A percentile compares a stretch with the other conserved stretches of the same genome.
Evolutionary conservation across 106 monocot genomes (phyloP).

Genomic region (Dendrobium huoshanense): DNA sequence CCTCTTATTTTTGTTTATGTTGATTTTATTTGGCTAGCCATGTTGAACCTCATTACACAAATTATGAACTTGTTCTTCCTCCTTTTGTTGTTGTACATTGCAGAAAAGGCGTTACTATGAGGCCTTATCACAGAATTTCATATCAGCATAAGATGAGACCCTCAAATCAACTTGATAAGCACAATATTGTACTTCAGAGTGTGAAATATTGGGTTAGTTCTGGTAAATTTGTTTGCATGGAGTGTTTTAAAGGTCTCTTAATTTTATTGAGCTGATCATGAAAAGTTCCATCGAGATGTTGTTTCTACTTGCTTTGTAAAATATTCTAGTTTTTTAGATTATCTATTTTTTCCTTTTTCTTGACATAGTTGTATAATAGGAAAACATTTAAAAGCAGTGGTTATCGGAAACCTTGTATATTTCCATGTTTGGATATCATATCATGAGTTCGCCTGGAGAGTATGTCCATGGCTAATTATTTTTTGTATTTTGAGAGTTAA

Average conservation of each 20-base stretch:
- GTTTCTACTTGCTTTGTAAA: too few relatives aligned
- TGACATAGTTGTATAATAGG: too few relatives aligned
- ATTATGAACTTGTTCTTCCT: neutral
- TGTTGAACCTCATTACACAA: neutral
- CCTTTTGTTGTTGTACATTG: neutral
- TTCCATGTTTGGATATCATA: too few relatives aligned
- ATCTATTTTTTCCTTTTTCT: too few relatives aligned
- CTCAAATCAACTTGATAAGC: neutral
- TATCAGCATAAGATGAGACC: constrained; percentile 10
- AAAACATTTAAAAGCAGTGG: too few relatives aligned
- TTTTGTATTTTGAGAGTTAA: too few relatives aligned
- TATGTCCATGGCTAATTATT: too few relatives aligned
- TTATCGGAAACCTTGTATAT: too few relatives aligned
- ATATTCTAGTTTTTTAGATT: too few relatives aligned
- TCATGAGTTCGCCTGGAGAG: too few relatives aligned
- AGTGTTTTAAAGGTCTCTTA: neutral
- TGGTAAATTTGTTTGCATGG: neutral
- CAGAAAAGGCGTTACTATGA: constrained; percentile 56
- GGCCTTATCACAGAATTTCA: constrained; percentile 24
- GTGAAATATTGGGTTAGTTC: too few relatives aligned
- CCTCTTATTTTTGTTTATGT: neutral
- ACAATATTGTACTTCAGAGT: neutral
- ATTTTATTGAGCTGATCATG: neutral
- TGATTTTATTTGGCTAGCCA: neutral
- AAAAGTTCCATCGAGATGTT: too few relatives aligned